Percentiles rank a stretch among this genome's conserved stretches.
Evolutionary conservation across 352 stramenopile genomes (phyloP).

Genomic region (Saprolegnia parasitica): DNA sequence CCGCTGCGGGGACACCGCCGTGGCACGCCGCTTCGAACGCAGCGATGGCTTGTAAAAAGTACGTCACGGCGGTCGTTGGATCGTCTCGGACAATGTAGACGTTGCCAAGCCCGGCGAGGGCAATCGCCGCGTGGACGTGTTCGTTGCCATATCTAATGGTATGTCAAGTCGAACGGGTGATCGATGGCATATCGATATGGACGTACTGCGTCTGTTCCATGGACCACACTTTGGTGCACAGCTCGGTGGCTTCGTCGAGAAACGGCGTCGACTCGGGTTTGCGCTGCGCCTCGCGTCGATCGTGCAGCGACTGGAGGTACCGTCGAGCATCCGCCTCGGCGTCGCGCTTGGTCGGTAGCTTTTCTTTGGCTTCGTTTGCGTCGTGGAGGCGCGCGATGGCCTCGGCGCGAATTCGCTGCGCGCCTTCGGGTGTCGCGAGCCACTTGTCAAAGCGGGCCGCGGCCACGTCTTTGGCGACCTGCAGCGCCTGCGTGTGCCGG

Average conservation of each 20-base stretch:
- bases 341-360: slow-evolving; percentile 46
- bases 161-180: no score
- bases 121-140: slow-evolving; percentile 47
- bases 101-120: slow-evolving; percentile 53
- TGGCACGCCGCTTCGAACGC: slow-evolving; percentile 57
- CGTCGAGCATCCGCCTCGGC: slow-evolving; percentile 42
- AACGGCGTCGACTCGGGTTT: slow-evolving; percentile 31
- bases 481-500: slow-evolving; percentile 47
- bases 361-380: neutral
- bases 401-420: slow-evolving; percentile 34
- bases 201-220: slow-evolving; percentile 43
- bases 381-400: slow-evolving; percentile 1
- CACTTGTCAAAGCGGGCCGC: slow-evolving; percentile 44
- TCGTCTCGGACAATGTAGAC: slow-evolving; percentile 43
- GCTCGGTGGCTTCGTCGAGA: slow-evolving; percentile 62
- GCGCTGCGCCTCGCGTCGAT: no score
- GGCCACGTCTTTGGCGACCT: slow-evolving; percentile 45
- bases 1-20: slow-evolving; percentile 49
- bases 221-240: slow-evolving; percentile 57
- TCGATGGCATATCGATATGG: no score
- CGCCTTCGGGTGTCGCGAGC: slow-evolving; percentile 49
- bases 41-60: slow-evolving; percentile 45
- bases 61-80: slow-evolving; percentile 37
- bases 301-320: slow-evolving; percentile 25
- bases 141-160: slow-evolving; percentile 38